phyloP scores from a whole-genome alignment of 805 yeast genomes.

The Saccharomycopsis fermentans region DNA sequence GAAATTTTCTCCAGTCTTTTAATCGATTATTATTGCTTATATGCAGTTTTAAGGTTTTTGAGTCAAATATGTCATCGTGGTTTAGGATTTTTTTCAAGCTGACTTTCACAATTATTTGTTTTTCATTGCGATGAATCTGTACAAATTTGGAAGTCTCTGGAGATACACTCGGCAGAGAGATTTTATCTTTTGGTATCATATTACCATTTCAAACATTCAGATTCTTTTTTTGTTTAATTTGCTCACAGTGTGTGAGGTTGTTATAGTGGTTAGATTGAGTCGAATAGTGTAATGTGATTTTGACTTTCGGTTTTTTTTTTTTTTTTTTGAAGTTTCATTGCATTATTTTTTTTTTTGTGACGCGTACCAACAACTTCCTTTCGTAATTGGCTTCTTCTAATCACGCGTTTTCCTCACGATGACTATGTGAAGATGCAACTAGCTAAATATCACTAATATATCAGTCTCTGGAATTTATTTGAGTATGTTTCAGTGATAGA shows the following conservation, averaged over 20 bases:
- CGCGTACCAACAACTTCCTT: no score
- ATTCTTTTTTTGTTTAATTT: neutral
- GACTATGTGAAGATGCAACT: no score
- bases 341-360: no score
- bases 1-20: neutral
- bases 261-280: no score
- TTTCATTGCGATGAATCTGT: neutral
- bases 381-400: no score
- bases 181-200: neutral
- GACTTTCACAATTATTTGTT: conserved; percentile 6
- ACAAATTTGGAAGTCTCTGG: neutral
- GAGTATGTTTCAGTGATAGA: no score
- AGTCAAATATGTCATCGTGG: conserved; percentile 9
- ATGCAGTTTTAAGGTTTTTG: neutral
- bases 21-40: neutral
- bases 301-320: no score
- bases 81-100: conserved; percentile 7
- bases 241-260: neutral
- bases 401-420: no score
- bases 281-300: no score
- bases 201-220: neutral
- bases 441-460: no score
- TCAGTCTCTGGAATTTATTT: no score
- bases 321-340: no score
- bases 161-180: neutral